Base-by-base conservation (phyloP, 2,329 filamentous ascomycete genomes). In the Penicillium sp. region DNA sequence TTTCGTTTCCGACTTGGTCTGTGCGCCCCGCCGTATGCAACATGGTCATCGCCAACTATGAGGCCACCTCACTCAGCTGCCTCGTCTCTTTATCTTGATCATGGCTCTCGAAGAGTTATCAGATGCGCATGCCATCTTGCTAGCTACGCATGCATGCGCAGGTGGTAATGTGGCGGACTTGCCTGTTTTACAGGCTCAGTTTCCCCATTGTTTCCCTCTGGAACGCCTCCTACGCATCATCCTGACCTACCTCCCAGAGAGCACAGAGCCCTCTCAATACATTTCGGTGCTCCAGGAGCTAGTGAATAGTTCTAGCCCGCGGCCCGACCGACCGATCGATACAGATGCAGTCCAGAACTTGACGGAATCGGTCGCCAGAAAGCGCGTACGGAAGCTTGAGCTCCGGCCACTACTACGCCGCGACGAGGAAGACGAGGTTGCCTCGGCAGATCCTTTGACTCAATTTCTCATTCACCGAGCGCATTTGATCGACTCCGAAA, bases 241-340 rank as follows among this genome's bases (percentile, higher is more conserved):
- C 45, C 70, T 85, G 53, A 81, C 80, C 48, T 84, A 78, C 58
- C 72, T 84, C n/a, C 81, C 82, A 16, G 80, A 83, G 62, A 78
- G 75, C 55, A 64, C 72, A 27, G 76, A 80, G 18, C 79, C 81
- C 3, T 66, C 69, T 4, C 64, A 67, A 27, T 81, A 83, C 56
- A 65, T 67, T 18, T 60, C 68, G 25, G 77, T 77, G 49, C 67
- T 80, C 19, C 65, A 75, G 53, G 72, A 76, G 48, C 70, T 82
- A 50, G 69, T 67, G 10, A 71, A 70, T 2, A 64, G 66, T 63
- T 49, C 63, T 58, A 46, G 52, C 34, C 59, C 59, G 7, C 30
- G 46, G 11, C 53, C 57, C 4, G 64, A 41, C 62, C 52, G 65
- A 67, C 53, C 65, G 11, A 64, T 81, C 14, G 76, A 81, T 55